These are phyloP conservation scores for Vitis labrusca DNA, from an alignment of 164 flowering plant genomes.

Conservation along the genomic window DNA sequence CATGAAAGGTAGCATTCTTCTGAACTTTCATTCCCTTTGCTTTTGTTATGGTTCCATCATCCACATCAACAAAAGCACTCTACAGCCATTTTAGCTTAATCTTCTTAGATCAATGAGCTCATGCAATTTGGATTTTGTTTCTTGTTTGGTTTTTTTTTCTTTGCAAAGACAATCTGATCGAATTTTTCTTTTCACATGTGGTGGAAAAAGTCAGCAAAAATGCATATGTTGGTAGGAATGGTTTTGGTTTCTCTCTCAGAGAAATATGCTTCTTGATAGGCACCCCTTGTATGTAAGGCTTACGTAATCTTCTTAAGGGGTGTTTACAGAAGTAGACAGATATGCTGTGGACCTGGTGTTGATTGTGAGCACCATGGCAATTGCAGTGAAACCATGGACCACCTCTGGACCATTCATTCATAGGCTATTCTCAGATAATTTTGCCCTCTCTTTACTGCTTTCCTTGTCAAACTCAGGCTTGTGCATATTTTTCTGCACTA, in stretches of 20 bases:
- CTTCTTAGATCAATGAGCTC: not conserved
- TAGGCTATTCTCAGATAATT: no score
- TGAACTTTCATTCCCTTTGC: not conserved
- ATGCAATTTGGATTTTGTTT: not conserved
- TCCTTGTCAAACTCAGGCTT: no score
- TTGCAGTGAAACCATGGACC: not conserved
- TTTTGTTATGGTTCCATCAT: not conserved
- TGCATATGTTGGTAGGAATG: not conserved
- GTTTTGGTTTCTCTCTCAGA: not conserved
- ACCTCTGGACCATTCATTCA: not conserved
- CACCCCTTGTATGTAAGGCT: not conserved
- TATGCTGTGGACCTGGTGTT: constrained; percentile 1
- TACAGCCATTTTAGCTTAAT: no score
- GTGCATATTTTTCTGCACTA: not conserved
- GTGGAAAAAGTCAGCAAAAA: not conserved
- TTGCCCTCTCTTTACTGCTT: no score
- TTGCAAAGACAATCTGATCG: not conserved
- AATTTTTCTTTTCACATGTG: not conserved
- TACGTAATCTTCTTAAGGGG: not conserved
- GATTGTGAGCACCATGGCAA: not conserved
- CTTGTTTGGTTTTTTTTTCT: not conserved
- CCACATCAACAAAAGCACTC: not conserved
- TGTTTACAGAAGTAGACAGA: not conserved
- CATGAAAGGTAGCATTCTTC: not conserved
- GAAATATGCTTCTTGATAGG: not conserved